Conservation (phyloP, 441 rosid species). For the Croton laevigatus region DNA sequence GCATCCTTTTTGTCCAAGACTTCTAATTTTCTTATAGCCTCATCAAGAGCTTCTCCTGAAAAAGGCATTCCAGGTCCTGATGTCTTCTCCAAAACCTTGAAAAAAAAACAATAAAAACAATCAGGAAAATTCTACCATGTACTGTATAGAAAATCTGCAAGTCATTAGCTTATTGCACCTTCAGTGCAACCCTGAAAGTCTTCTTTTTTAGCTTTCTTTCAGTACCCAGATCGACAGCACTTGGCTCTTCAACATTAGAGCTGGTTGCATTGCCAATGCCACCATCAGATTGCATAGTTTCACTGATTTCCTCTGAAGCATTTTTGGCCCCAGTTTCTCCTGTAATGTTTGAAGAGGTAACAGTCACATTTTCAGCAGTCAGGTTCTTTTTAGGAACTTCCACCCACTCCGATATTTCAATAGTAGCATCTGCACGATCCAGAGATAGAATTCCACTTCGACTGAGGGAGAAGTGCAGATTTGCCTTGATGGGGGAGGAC, state of each 20-base stretch:
- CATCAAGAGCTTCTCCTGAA: conserved; percentile 58
- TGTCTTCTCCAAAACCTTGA: conserved; percentile 71
- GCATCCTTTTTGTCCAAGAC: conserved; percentile 79
- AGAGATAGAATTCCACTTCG: conserved; percentile 87
- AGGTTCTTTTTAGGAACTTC: conserved; percentile 82
- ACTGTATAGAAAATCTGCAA: conserved; percentile 9
- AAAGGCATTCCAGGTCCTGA: conserved; percentile 76
- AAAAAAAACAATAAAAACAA: conserved; percentile 15
- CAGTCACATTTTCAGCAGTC: conserved; percentile 58
- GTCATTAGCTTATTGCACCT: conserved; percentile 43
- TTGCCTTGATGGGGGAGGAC: conserved; percentile 95
- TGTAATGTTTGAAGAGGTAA: conserved; percentile 49
- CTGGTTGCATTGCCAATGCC: conserved; percentile 33
- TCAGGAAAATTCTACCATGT: background rate
- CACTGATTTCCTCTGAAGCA: conserved; percentile 51
- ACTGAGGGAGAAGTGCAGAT: conserved; percentile 88
- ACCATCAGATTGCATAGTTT: conserved; percentile 44
- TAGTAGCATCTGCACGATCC: conserved; percentile 91
- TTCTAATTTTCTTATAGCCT: conserved; percentile 72
- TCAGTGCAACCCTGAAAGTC: conserved; percentile 79
- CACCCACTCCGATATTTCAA: conserved; percentile 97
- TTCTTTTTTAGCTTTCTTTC: conserved; percentile 81
- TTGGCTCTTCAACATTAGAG: conserved; percentile 50
- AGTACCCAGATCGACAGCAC: conserved; percentile 43
- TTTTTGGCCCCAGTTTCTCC: conserved; percentile 46